Base-by-base conservation (phyloP, 2,329 filamentous ascomycete species). In the Fusarium tricinctum region DNA sequence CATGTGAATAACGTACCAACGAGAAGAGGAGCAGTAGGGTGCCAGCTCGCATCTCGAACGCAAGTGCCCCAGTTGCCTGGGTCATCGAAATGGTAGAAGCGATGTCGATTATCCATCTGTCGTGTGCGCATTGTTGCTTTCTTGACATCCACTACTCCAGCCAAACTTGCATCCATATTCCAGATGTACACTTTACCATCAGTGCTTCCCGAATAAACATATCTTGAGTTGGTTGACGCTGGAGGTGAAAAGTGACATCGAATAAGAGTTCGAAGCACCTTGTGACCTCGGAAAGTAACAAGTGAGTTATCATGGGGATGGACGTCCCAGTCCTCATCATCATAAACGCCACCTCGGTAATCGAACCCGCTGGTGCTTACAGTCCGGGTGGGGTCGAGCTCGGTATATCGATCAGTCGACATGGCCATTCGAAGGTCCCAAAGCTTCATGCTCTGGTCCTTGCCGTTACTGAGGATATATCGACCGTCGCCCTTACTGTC, bases 361-460 rank as follows among this genome's bases (percentile, higher is more conserved):
- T 96, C 92, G 74, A 92, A 95, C 63, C 86, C 83, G 44, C 85
- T 88, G 23, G 77, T 77, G 22, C 78, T 78, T 1, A 86, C 88
- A 72, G 87, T 83, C 40, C 82, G 79, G n/a, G 82, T 80, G 6
- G 86, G 84, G 63, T 89, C 83, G 53, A 89, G 81, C 32, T 83
- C 79, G 45, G 85, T 82, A 61, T 88, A 92, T 52, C 85, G 82
- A 33, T 89, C 85, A 1, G 91, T 91, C 7, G 89, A 89, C 84
- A 96, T 92, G 85, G 94, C 95, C 85, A 92, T 97, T 51, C 95
- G 86, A 57, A 97, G 78, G 78, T 99, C 96, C 96, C 96, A 99
- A 0, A 99, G 85, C 80, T 98, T 98, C 88, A 97, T 97, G 42
- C 91, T 95, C 78, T 98, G 96, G 76, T 99, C 96, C 77, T 98